These are phyloP conservation scores for Clavariopsis aquatica DNA, from an alignment of 495 filamentous ascomycete species.

Conservation along the genomic window DNA sequence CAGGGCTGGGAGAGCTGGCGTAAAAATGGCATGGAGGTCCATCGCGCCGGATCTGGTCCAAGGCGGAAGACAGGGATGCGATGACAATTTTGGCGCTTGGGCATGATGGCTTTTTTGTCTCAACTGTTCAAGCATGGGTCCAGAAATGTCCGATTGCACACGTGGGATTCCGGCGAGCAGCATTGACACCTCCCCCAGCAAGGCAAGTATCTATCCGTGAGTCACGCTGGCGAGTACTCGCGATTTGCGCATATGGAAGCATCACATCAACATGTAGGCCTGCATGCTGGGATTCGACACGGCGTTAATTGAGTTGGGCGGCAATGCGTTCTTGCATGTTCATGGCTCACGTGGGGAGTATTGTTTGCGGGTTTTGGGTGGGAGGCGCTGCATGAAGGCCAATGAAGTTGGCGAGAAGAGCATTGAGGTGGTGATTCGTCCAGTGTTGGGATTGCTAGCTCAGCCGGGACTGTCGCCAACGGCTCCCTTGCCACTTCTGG, in stretches of 20 bases:
- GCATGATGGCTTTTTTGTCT: conserved; percentile 24
- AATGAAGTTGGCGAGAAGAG: conserved; percentile 14
- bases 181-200: conserved; percentile 8
- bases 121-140: conserved; percentile 6
- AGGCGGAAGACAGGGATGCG: conserved; percentile 9
- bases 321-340: conserved; percentile 16
- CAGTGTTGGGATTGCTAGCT: conserved; percentile 3
- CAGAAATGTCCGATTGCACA: conserved; percentile 19
- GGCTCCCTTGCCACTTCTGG: conserved; percentile 4
- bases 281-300: not conserved
- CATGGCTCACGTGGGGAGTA: conserved; percentile 5
- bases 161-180: conserved; percentile 18
- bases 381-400: conserved; percentile 24
- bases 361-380: conserved; percentile 19
- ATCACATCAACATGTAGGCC: not conserved
- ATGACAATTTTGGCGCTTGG: conserved; percentile 25
- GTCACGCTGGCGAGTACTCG: not conserved
- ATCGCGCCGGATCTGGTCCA: conserved; percentile 9
- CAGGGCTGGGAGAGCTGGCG: conserved; percentile 14
- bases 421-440: conserved; percentile 15
- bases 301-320: conserved; percentile 22
- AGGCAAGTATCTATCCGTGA: conserved; percentile 29
- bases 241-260: conserved; percentile 13
- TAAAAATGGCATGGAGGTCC: conserved; percentile 11
- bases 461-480: not conserved